A percentile compares a stretch with the other conserved stretches of the same genome.
Evolutionary conservation across 352 stramenopile species (phyloP).

Genomic region (Phytopythium montanum): DNA sequence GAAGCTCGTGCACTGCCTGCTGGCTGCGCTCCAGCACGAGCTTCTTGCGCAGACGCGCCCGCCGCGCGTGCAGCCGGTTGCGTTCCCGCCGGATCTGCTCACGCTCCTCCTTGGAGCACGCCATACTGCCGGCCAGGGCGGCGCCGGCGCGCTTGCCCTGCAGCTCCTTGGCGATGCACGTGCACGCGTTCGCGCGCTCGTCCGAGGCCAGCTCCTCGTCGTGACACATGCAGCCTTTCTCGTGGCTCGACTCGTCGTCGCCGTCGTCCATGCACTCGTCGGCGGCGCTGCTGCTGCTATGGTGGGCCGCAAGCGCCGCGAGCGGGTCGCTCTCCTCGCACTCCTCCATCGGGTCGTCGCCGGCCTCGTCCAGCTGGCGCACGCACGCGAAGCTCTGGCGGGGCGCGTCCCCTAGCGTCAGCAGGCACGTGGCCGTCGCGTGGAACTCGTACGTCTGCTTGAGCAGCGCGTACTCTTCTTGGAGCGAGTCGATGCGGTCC

Average conservation of each 20-base stretch:
- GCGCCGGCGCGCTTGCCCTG: constrained; percentile 5
- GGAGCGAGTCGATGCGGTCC: constrained; percentile 55
- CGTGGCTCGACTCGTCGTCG: constrained; percentile 29
- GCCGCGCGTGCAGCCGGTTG: constrained; percentile 69
- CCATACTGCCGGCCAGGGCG: constrained; percentile 39
- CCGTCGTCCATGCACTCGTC: constrained; percentile 36
- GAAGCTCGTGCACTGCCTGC: constrained; percentile 65
- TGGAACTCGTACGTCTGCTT: constrained; percentile 78
- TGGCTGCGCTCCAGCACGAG: constrained; percentile 75
- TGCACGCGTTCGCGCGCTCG: constrained; percentile 18
- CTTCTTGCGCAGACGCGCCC: constrained; percentile 76
- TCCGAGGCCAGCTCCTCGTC: constrained; percentile 24
- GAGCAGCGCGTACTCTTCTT: constrained; percentile 59
- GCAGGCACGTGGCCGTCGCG: constrained; percentile 58
- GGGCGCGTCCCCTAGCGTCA: constrained; percentile 39
- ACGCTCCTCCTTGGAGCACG: constrained; percentile 63
- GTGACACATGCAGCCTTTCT: constrained; percentile 40
- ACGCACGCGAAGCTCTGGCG: constrained; percentile 34
- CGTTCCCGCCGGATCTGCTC: constrained; percentile 69
- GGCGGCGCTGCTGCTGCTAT: constrained; percentile 19
- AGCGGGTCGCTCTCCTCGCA: constrained; percentile 20
- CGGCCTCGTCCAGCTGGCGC: constrained; percentile 49
- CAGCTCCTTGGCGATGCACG: constrained; percentile 19
- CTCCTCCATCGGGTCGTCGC: constrained; percentile 34
- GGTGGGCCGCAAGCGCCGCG: constrained; percentile 3